Percentiles rank a stretch among this genome's conserved stretches.
Evolutionary conservation across 2,329 filamentous ascomycete genomes (phyloP).

Genomic region (Verticillium longisporum): DNA sequence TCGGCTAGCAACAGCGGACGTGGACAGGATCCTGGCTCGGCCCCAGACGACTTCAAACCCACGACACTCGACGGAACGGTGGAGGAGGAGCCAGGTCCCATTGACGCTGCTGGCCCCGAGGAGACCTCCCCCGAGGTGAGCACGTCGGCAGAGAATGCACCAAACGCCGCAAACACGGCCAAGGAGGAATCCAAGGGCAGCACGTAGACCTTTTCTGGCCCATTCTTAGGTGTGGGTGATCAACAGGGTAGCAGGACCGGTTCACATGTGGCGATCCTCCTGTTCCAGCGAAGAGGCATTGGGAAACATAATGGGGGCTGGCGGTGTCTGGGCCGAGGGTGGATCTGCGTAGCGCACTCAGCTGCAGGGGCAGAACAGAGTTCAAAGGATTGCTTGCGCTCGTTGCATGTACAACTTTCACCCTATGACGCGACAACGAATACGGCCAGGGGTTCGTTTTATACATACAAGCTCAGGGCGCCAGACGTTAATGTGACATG

Average conservation of each 20-base stretch:
- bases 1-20: conserved; percentile 55
- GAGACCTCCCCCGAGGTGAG: conserved; percentile 20
- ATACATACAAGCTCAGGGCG: not conserved
- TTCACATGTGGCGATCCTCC: not conserved
- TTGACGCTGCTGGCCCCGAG: conserved; percentile 19
- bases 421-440: not conserved
- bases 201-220: not conserved
- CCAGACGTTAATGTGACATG: no score
- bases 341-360: not conserved
- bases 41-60: conserved; percentile 38
- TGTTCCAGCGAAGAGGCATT: not conserved
- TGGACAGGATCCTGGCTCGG: conserved; percentile 40
- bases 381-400: not conserved
- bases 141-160: not conserved
- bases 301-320: not conserved
- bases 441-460: not conserved
- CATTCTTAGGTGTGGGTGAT: not conserved
- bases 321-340: not conserved
- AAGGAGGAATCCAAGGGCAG: conserved; percentile 2
- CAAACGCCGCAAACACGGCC: conserved; percentile 4
- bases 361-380: not conserved
- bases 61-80: conserved; percentile 44
- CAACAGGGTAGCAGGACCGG: not conserved
- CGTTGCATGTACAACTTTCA: not conserved
- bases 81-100: conserved; percentile 39